Percentiles rank a stretch among this genome's conserved stretches.
Evolutionary conservation across 768 basidiomycete genomes (phyloP).

Genomic region (Pisolithus microcarpus): DNA sequence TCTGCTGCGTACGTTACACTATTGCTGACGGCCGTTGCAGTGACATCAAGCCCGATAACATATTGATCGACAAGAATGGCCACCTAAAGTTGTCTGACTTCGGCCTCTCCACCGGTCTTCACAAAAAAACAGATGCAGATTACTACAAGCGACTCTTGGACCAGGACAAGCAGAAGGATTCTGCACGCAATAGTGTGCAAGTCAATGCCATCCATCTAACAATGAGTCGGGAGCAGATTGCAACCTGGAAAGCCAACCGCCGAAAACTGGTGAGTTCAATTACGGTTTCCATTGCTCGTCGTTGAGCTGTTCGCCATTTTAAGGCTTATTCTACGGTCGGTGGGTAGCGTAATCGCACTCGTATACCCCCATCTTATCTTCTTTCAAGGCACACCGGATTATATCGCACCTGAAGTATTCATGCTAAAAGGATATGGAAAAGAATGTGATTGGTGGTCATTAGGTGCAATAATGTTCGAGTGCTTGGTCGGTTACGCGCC

Average conservation of each 20-base stretch:
- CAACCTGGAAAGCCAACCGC: slow-evolving; percentile 98
- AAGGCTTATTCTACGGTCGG: slow-evolving; percentile 92
- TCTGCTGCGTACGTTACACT: not conserved
- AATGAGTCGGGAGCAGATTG: slow-evolving; percentile 94
- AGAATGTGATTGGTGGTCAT: slow-evolving; percentile 99
- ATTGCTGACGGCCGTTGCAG: slow-evolving; percentile 34
- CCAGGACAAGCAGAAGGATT: slow-evolving; percentile 54
- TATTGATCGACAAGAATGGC: slow-evolving; percentile 93
- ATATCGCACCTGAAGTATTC: slow-evolving; percentile 98
- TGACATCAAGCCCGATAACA: slow-evolving; percentile 99
- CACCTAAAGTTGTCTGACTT: slow-evolving; percentile 98
- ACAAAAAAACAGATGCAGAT: slow-evolving; percentile 91
- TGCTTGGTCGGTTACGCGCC: slow-evolving; percentile 97
- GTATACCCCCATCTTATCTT: slow-evolving; percentile 2
- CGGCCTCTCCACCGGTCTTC: slow-evolving; percentile 94
- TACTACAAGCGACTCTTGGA: slow-evolving; percentile 92
- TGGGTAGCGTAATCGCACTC: slow-evolving; percentile 7
- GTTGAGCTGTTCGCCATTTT: slow-evolving; percentile 4
- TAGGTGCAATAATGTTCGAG: slow-evolving; percentile 98
- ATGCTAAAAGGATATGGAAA: slow-evolving; percentile 95
- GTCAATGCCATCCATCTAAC: slow-evolving; percentile 97
- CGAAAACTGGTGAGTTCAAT: slow-evolving; percentile 69
- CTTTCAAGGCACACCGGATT: slow-evolving; percentile 28
- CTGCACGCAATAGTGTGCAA: slow-evolving; percentile 89
- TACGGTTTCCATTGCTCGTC: not conserved